Evolutionary conservation across 176 grass and related monocot species (phyloP).

Genomic region (Chrysopogon serrulatus): DNA sequence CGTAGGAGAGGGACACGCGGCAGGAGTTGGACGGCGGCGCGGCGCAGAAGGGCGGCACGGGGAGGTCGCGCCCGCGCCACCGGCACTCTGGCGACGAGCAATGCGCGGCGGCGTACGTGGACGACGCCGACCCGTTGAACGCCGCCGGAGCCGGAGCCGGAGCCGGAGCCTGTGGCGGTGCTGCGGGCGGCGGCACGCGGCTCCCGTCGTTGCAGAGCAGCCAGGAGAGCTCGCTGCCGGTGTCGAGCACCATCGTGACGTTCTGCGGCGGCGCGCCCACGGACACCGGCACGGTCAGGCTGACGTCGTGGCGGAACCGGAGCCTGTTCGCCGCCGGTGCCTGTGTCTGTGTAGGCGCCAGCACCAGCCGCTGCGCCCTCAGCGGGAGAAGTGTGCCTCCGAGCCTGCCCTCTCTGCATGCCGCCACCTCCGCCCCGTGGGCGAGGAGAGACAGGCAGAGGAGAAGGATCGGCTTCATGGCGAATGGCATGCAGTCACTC

Average conservation of each 20-base stretch:
- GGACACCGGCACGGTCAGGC: conserved; percentile 54
- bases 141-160: no score
- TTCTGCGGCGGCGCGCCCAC: conserved; percentile 72
- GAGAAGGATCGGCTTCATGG: conserved; percentile 1
- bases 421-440: neutral
- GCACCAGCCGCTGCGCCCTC: conserved; percentile 13
- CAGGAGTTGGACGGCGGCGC: conserved; percentile 28
- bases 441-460: conserved; percentile 5
- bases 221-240: conserved; percentile 91
- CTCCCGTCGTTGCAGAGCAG: conserved; percentile 63
- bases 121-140: conserved; percentile 48
- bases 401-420: neutral
- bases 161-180: neutral
- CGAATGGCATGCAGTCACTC: neutral
- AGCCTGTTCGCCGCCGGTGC: conserved; percentile 35
- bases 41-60: conserved; percentile 54
- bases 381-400: conserved; percentile 23
- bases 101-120: conserved; percentile 33
- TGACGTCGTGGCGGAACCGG: conserved; percentile 63
- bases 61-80: conserved; percentile 56
- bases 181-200: neutral
- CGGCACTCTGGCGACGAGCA: conserved; percentile 59
- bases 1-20: conserved; percentile 75
- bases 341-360: neutral
- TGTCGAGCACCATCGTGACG: conserved; percentile 84